Evolutionary conservation across 1,284 basidiomycete genomes (phyloP), one percentile per base, ranked within the genome.

Genomic region (Amylostereum areolatum): DNA sequence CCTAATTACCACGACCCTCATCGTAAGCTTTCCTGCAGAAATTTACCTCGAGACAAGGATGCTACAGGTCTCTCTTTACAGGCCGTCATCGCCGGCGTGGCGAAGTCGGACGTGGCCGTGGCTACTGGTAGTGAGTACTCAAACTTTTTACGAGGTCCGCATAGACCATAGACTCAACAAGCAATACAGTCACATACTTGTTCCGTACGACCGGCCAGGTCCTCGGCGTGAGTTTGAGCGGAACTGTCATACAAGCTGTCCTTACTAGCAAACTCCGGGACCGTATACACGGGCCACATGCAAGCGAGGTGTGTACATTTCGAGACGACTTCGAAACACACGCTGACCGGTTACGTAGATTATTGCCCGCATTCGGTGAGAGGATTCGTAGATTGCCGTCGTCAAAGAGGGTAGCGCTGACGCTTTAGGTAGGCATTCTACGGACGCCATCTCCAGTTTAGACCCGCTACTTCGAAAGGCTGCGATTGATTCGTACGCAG

Each of bases 201-300:
- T 93, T 92, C 72, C 76, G 92, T 58, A 93, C 91, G 4, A 90
- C 89, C 9, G 92, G 92, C 11, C 92, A 95, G 70, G 92, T 93
- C 24, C 76, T 95, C 42, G 92, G 92, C 44, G 92, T 95, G 47
- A 86, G 88, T 58, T 69, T 94, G 42, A 85, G 87, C 54, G 89
- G 89, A 31, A 86, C 89, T 2, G 66, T 94, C 39, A 71, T 91
- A 27, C 92, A 95, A 67, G 79, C 80, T 4, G 74, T 92, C 31
- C 74, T 95, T 41, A 69, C 84, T 25, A 67, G 72, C 44, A 81
- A 87, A 61, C 69, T 95, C 51, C 78, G 78, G 47, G 69, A 76
- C 55, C 76, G 83, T 49, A 92, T 95, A 59, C 77, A 75, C n/a
- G 90, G 87, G 29, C 81, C 86, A 45, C 75, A 74, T 55, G 79